Base-by-base conservation (phyloP, 2,329 filamentous ascomycete species). In the Daldinia sp. region DNA sequence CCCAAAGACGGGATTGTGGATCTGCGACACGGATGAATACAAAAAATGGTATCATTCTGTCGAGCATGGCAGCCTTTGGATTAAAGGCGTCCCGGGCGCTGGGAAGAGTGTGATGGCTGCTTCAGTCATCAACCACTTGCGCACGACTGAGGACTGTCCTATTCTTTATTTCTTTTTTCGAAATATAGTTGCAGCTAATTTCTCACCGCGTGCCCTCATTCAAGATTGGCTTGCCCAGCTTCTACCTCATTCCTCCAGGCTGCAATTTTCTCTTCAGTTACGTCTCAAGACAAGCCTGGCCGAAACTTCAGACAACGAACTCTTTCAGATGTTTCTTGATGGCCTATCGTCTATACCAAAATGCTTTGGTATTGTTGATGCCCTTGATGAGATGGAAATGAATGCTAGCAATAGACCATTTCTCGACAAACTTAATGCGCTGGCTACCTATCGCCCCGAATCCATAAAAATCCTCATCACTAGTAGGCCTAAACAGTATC, bases 171-270 rank as follows among this genome's bases (percentile, higher is more conserved):
- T 45, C 11, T 45, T 43, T n/a, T 43, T 45, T n/a, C 39, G 39
- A 6, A 45, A 45, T 27, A 45, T 45, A 6, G 39, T 45, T n/a
- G 39, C 39, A 27, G 39, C 21, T 9, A 45, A 45, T 45, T 45
- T 45, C 39, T 45, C 39, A 15, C 39, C 39, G 5, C 39, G 39
- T n/a, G 11, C 39, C 8, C 39, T 45, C 11, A 45, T 45, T 15
- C 39, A 23, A 45, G 39, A 45, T 45, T 45, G 39, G 39, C 39
- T 45, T 25, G 21, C 39, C 21, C 39, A 45, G 39, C 39, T 45
- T 45, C 13, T 45, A 23, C 39, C 39, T 13, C 27, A 45, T 7
- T 45, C 39, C 27, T 23, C 39, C 10, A 27, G 15, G 21, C 21
- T 45, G 21, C 39, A 45, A 8, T 9, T 25, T 10, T 45, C 5